Evolutionary conservation across 164 flowering plant species (phyloP), one percentile per base, ranked within the genome.

Genomic region (Warburgia ugandensis): DNA sequence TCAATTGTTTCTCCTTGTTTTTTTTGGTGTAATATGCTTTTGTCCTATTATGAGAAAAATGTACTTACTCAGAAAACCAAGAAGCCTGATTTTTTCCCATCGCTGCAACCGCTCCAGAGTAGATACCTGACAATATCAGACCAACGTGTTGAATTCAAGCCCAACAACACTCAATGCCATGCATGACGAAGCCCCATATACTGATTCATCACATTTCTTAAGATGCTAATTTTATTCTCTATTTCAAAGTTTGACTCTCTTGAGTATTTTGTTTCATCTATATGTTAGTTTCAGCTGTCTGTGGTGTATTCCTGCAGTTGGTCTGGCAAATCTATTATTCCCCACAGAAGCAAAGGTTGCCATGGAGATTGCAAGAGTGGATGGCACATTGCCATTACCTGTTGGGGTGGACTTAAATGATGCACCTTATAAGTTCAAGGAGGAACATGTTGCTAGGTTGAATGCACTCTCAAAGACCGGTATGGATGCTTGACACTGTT

Each of bases 311-410:
- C 40, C 20, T 38, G 37, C 78, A 86, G 97, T 85, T 72, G 83
- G 75, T 48, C 66, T 90, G 49, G 91, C 97, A 50, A 77, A 68
- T 59, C 73, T 80, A 29, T 64, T 86, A 22, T 90, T 86, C 59
- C 94, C 97, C 26, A 63, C 61, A 73, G 94, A 90, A 72, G 97
- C 97, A 53, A 66, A 75, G 63, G 86, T 86, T 52, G 88, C 76
- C 41, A 90, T 84, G 94, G 95, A 81, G 45, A 79, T 86, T 63
- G 83, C 92, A 35, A 81, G 86, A 48, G 84, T 86, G 35, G 90
- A 77, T 47, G 80, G 77, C 25, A 86, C 95, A 42, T 60, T 61
- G 39, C 88, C 80, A 53, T 72, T 83, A 54, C 67, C 70, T 23
- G 35, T 74, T 22, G 58, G 43, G 6, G 71, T 82, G 46, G 83